Base-by-base conservation (phyloP, 768 basidiomycete genomes). In the Psilocybe tampanensis region DNA sequence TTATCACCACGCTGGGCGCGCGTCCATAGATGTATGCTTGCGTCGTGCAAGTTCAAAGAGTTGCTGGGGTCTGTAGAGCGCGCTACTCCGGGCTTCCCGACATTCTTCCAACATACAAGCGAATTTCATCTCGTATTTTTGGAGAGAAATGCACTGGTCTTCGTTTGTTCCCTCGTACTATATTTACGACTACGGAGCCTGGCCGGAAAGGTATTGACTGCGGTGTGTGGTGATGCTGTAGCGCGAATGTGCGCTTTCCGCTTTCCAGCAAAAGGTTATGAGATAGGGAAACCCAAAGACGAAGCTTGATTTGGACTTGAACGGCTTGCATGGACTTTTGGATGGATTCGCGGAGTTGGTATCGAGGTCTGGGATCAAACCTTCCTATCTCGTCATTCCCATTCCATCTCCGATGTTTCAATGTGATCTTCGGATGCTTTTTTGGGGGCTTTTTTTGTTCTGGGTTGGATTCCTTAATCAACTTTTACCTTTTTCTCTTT, bases 331-430 rank as follows among this genome's bases (percentile, higher is more conserved):
- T 49, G 34, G 18, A n/a, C 47, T 24, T 52, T 44, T n/a, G 43
- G 33, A 47, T 48, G 32, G 34, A 49, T 57, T 59, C 62, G 58
- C 62, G 52, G 56, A 58, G 53, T 55, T 60, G 52, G 56, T 50
- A 55, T 56, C 54, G 39, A 42, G 47, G 47, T 43, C 17, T 59
- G 47, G 52, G 60, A 62, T 62, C 61, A 52, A 42, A 42, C 42
- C 44, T 59, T 48, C 57, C 54, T 55, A 60, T 60, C 58, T 55
- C 32, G 54, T 36, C 21, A 39, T 24, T 23, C 42, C 60, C 21
- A 39, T 24, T 23, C 42, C 60, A 59, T 53, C 52, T 61, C 59
- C 62, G 59, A 32, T 26, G 18, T 54, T 54, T 60, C 59, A 60
- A 54, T 54, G 22, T 52, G 54, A 59, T 62, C 57, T 52, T 50